Evolutionary conservation across 176 grass and related monocot genomes (phyloP).

Genomic region (Aegilops umbellulata): DNA sequence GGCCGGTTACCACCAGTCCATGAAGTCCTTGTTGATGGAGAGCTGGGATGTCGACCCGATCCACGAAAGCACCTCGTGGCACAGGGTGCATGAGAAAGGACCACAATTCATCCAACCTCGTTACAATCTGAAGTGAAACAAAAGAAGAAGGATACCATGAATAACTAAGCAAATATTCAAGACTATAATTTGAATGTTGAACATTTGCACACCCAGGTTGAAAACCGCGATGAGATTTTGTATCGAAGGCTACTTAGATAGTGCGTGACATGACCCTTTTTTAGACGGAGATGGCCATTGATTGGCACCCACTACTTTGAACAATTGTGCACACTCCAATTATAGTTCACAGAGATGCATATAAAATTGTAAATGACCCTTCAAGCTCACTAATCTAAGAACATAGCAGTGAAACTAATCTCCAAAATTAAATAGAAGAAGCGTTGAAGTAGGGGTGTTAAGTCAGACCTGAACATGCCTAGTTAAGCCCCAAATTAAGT

Average conservation of each 20-base stretch:
- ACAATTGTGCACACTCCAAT: neutral
- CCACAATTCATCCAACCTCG: too few species aligned
- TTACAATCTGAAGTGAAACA: too few species aligned
- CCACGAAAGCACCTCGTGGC: too few species aligned
- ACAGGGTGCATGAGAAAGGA: too few species aligned
- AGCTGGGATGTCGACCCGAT: too few species aligned
- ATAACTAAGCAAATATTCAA: too few species aligned
- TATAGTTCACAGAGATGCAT: neutral
- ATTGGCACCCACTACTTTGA: conserved; percentile 5
- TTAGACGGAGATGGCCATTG: neutral
- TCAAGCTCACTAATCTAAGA: neutral
- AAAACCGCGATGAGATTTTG: neutral
- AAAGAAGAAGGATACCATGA: too few species aligned
- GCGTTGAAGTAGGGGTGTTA: neutral
- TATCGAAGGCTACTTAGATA: neutral
- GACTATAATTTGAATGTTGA: too few species aligned
- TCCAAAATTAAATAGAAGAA: neutral
- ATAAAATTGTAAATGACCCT: neutral
- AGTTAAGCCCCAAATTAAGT: conserved; percentile 4
- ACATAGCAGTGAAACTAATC: neutral
- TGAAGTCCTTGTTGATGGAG: too few species aligned
- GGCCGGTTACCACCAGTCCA: too few species aligned
- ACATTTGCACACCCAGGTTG: too few species aligned
- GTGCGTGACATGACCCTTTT: neutral
- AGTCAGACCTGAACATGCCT: neutral